Evolutionary conservation across 2,329 filamentous ascomycete genomes (phyloP), one percentile per base, ranked within the genome.

Genomic region (Colletotrichum sublineola): DNA sequence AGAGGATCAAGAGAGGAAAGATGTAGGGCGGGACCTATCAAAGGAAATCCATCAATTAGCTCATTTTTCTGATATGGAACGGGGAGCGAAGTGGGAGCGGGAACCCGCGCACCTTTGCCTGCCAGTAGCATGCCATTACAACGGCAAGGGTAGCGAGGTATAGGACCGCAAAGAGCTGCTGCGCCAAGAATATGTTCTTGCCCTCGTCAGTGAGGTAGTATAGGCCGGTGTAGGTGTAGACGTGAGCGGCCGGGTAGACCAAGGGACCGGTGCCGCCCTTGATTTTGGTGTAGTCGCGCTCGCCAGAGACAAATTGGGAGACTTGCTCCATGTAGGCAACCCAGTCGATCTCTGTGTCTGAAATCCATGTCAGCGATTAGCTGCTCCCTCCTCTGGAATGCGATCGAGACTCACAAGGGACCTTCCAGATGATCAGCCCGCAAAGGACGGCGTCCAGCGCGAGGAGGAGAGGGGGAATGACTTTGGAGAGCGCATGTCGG

Each of bases 261-360:
- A 98, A 87, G 3, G 96, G 96, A 0, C 96, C 96, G 0, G 96
- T 99, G 72, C 91, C 92, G 76, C 96, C 96, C 79, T 92, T 89
- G 79, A 99, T 95, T 70, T 91, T 88, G 73, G 90, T 90, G 82
- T 99, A 99, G 82, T 98, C 92, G 79, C 93, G 91, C 85, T 98
- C 95, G 78, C 96, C 96, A 24, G 89, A 87, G 57, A 95, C 84
- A 78, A 93, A 96, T 77, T 95, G 91, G 52, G 88, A 84, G 56
- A 98, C 87, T 79, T 99, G 96, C 80, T 98, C 89, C 95, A 99
- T 98, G 82, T 99, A 99, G 0, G 96, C 94, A 71, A 88, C 89
- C 96, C 96, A 99, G 83, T 99, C 96, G 79, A 99, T 99, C 82
- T 99, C 96, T 55, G 96, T 99, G 81, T 99, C 96, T 88, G 76